Evolutionary conservation across 345 rosid species (phyloP), one percentile per base, ranked within the genome.

Genomic region (Syzygium grande): DNA sequence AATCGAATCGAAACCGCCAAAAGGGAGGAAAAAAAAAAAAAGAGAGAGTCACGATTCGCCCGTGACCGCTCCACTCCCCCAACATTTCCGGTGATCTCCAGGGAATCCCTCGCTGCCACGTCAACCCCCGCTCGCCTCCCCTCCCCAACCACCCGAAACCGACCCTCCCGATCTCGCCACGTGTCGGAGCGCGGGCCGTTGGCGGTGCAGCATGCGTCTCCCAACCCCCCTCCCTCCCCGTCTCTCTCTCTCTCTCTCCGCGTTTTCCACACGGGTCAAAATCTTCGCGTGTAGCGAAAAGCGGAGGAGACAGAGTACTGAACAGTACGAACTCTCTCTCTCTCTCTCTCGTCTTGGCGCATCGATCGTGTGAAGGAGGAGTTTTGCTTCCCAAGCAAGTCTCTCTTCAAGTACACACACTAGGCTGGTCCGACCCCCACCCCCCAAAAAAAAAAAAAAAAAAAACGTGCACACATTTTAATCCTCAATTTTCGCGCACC

Each of bases 161-260:
- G 5, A 4, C 61, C 61, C 25, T 73, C 21, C 49, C 27, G 49
- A 73, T 38, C 27, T 2, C 49, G 49, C 83, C 83, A 73, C 83
- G 83, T 21, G 83, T 73, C 83, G 83, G 46, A 13, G 0, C 41
- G 83, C 6, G 83, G 83, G 3, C 7, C 49, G 83, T 38, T 9
- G 27, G 27, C 59, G 59, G 27, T 55, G 7, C 46, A 43, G 25
- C 27, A 7, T 7, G 58, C 58, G 11, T 23, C 43, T 8, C 17
- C 0, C 38, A 34, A 34, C 38, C 38, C 38, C 38, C 38, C 38
- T 3, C 38, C 38, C 38, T 34, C 38, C 3, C 38, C 3, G 2
- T 34, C 19, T 0, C 38, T 0, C 19, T 1, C 41, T 3, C 22
- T 15, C 9, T 14, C 46, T 38, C 23, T 1, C 80, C 14, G 49